Conservation (phyloP, 306 rosid species). For the Vachellia collinsii region DNA sequence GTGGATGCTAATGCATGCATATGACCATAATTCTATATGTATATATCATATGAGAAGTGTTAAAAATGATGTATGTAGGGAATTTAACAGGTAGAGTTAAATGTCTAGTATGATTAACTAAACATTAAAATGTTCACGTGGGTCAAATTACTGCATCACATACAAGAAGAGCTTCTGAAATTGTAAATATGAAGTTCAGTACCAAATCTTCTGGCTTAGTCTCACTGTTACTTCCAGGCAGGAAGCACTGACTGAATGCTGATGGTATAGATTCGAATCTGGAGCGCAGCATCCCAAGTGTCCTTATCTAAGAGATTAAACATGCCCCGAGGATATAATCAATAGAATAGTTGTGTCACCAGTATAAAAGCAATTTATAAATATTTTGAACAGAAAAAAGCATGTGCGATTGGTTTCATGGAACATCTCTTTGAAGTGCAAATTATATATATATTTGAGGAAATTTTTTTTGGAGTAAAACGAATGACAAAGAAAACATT, state of each 20-base stretch:
- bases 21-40: background rate
- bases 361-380: constrained; percentile 9
- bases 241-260: constrained; percentile 72
- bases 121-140: background rate
- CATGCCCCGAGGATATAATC: constrained; percentile 34
- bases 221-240: constrained; percentile 53
- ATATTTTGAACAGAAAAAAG: background rate
- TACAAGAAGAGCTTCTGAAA: constrained; percentile 24
- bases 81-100: background rate
- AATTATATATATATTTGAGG: constrained; percentile 16
- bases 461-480: background rate
- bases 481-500: constrained; percentile 10
- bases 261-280: constrained; percentile 79
- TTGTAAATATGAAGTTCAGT: constrained; percentile 40
- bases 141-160: constrained; percentile 21
- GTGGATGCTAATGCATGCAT: background rate
- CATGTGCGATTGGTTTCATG: background rate
- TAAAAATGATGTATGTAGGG: background rate
- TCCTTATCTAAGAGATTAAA: constrained; percentile 74
- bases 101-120: background rate
- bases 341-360: constrained; percentile 27
- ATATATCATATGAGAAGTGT: background rate
- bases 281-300: constrained; percentile 97
- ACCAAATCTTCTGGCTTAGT: constrained; percentile 43
- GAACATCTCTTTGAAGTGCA: constrained; percentile 15